Evolutionary conservation across 2,329 filamentous ascomycete species (phyloP).

Genomic region (Colletotrichum costaricense): DNA sequence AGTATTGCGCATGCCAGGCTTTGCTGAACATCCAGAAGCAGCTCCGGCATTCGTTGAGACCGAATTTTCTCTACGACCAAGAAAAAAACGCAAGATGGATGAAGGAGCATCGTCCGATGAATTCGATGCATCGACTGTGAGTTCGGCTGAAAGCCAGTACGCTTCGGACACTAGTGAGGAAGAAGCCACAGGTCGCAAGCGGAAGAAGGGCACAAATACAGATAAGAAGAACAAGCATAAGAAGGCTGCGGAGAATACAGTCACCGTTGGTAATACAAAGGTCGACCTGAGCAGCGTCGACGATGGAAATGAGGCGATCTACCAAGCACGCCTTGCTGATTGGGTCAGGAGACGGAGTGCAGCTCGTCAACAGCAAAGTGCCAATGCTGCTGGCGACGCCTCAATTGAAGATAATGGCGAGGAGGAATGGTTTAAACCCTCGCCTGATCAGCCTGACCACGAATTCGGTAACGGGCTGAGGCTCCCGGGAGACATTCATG

Average conservation of each 20-base stretch:
- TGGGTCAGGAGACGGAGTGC: conserved; percentile 73
- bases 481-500: conserved; percentile 92
- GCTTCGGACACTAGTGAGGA: conserved; percentile 50
- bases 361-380: conserved; percentile 50
- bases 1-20: conserved; percentile 78
- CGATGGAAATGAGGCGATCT: conserved; percentile 88
- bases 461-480: conserved; percentile 79
- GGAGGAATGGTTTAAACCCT: conserved; percentile 85
- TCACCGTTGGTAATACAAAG: conserved; percentile 47
- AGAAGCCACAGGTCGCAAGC: conserved; percentile 52
- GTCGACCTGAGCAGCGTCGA: conserved; percentile 74
- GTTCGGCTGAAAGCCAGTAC: conserved; percentile 38
- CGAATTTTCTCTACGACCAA: conserved; percentile 69
- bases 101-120: conserved; percentile 56
- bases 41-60: conserved; percentile 49
- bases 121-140: conserved; percentile 50
- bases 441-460: conserved; percentile 84
- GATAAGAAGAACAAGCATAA: conserved; percentile 34
- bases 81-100: conserved; percentile 64
- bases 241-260: conserved; percentile 41
- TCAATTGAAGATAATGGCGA: conserved; percentile 57
- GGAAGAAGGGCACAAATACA: conserved; percentile 58
- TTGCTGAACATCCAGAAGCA: conserved; percentile 64
- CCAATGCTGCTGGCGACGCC: conserved; percentile 44
- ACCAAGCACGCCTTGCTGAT: conserved; percentile 77